These are phyloP conservation scores for Vaccinium corymbosum DNA, from an alignment of 148 eudicot species.

Conservation along the genomic window DNA sequence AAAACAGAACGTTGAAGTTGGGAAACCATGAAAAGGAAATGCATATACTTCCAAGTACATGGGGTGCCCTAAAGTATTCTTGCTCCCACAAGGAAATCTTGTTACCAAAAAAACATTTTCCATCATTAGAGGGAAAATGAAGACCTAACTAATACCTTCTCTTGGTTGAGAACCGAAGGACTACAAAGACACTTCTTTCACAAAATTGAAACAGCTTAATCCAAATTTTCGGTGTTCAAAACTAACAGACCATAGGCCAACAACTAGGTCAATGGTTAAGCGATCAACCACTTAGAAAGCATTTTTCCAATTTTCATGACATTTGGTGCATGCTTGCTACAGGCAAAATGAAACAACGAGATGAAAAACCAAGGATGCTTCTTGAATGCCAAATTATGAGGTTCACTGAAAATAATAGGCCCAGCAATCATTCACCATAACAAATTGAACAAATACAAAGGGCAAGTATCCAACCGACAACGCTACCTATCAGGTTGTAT, in stretches of 20 bases:
- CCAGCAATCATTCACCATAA: background rate
- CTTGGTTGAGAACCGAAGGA: background rate
- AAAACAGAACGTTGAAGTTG: background rate
- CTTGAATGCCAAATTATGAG: background rate
- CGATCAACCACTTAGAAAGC: background rate
- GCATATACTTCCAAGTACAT: background rate
- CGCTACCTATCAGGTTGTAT: background rate
- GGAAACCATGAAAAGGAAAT: background rate
- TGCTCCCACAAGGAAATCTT: background rate
- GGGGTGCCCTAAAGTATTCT: background rate
- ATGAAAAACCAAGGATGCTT: background rate
- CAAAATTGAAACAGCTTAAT: constrained; percentile 2
- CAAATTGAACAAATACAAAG: background rate
- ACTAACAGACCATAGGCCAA: background rate
- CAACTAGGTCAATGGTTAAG: background rate
- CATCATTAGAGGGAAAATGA: background rate
- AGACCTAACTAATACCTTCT: background rate
- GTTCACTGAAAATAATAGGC: background rate
- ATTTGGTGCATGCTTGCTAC: background rate
- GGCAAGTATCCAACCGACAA: background rate
- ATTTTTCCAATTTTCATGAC: background rate
- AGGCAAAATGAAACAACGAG: background rate
- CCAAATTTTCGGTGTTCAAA: background rate
- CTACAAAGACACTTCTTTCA: background rate
- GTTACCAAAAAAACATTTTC: background rate